phyloP scores from a whole-genome alignment of 1,139 yeast species.

The Blastobotrys buckinghamii region DNA sequence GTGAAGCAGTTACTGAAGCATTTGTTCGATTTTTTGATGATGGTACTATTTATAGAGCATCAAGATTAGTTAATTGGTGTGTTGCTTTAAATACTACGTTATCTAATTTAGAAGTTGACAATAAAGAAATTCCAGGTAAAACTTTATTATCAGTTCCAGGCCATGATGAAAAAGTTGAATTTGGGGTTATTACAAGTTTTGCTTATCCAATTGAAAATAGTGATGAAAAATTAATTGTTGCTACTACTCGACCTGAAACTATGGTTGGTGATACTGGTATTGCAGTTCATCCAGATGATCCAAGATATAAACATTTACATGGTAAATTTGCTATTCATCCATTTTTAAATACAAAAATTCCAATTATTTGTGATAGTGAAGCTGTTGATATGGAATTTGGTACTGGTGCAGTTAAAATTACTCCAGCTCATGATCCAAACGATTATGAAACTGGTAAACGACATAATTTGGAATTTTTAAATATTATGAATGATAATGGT shows the following conservation, averaged over 20 bases:
- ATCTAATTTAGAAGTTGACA: slow-evolving; percentile 93
- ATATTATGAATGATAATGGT: slow-evolving; percentile 91
- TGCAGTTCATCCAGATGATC: slow-evolving; percentile 94
- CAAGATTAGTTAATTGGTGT: slow-evolving; percentile 94
- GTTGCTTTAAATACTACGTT: slow-evolving; percentile 91
- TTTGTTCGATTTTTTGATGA: slow-evolving; percentile 54
- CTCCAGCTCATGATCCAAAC: slow-evolving; percentile 97
- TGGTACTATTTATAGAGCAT: slow-evolving; percentile 91
- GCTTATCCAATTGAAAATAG: slow-evolving; percentile 84
- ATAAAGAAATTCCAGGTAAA: slow-evolving; percentile 79
- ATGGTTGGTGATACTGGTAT: slow-evolving; percentile 96
- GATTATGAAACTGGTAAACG: slow-evolving; percentile 97
- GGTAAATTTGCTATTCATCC: slow-evolving; percentile 93
- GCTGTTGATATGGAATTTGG: slow-evolving; percentile 99
- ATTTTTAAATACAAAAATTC: slow-evolving; percentile 75
- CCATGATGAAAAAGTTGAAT: slow-evolving; percentile 84
- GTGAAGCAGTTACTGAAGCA: slow-evolving; percentile 83
- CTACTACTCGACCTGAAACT: slow-evolving; percentile 99
- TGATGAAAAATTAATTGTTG: slow-evolving; percentile 86
- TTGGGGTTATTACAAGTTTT: slow-evolving; percentile 92
- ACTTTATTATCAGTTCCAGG: slow-evolving; percentile 82
- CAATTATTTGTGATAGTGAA: slow-evolving; percentile 82
- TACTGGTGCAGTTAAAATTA: slow-evolving; percentile 98
- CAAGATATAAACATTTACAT: slow-evolving; percentile 87
- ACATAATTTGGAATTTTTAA: slow-evolving; percentile 79